Percentiles rank a stretch among this genome's conserved stretches.
Evolutionary conservation across 208 protist species (phyloP).

Genomic region (Eutreptiella sp.): DNA sequence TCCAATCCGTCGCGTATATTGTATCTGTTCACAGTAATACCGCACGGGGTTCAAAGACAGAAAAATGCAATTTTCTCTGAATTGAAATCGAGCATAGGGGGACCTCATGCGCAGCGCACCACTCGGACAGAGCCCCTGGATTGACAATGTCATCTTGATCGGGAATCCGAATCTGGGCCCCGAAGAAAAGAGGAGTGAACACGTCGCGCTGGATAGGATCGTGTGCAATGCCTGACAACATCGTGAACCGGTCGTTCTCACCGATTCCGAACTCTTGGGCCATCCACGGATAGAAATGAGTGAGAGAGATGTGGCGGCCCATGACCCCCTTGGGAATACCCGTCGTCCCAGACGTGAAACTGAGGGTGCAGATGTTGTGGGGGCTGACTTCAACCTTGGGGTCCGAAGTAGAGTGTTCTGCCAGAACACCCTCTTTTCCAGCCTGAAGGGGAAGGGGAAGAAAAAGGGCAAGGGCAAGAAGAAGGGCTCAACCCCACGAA

Average conservation of each 20-base stretch:
- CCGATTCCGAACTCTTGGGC: slow-evolving; percentile 25
- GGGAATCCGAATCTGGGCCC: slow-evolving; percentile 44
- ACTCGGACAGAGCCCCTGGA: slow-evolving; percentile 39
- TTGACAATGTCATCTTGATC: slow-evolving; percentile 38
- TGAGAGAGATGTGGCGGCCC: slow-evolving; percentile 33
- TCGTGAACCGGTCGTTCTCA: slow-evolving; percentile 34
- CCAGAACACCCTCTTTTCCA: too few relatives aligned
- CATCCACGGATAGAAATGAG: slow-evolving; percentile 58
- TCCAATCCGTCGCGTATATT: too few relatives aligned
- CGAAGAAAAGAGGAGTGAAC: slow-evolving; percentile 51
- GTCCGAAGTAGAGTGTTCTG: too few relatives aligned
- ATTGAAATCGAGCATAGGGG: too few relatives aligned
- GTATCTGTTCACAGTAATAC: too few relatives aligned
- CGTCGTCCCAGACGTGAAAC: slow-evolving; percentile 45
- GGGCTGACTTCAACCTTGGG: neutral
- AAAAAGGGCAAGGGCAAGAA: too few relatives aligned
- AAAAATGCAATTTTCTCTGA: too few relatives aligned
- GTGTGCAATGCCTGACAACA: slow-evolving; percentile 50
- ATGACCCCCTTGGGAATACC: slow-evolving; percentile 30
- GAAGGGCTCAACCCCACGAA: too few relatives aligned
- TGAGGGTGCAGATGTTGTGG: slow-evolving; percentile 44
- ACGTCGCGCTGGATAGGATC: slow-evolving; percentile 54
- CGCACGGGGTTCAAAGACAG: too few relatives aligned
- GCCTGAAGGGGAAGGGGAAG: too few relatives aligned
- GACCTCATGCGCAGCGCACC: slow-evolving; percentile 31